Base-by-base conservation (phyloP, 1,284 basidiomycete genomes). In the Tilletia horrida region DNA sequence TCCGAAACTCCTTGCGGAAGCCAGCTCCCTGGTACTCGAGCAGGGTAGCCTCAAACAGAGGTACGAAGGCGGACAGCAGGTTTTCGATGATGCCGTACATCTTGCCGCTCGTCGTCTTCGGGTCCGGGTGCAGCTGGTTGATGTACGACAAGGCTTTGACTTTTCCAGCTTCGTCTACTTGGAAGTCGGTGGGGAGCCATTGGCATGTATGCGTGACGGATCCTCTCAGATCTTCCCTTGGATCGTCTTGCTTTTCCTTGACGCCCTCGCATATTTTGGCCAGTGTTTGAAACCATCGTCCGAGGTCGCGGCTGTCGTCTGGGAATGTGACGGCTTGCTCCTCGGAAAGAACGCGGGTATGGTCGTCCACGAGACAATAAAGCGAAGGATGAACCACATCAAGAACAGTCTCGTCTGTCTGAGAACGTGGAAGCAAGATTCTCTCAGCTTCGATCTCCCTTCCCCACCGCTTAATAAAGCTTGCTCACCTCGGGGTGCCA, bases 41-140 rank as follows among this genome's bases (percentile, higher is more conserved):
- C 9, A 88, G 81, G 9, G 84, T 82, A 64, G 84, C 84, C 67
- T 87, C 86, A 73, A 87, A 87, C 8, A 87, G 76, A 3, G 86
- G 86, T 7, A 87, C 71, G 62, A 84, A 84, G 0, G 70, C 69
- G 0, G 79, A 76, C 8, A 88, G 76, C 27, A 84, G 69, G 1
- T 63, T 64, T 65, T 83, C 82, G 29, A 87, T 78, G 21, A 75
- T 75, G 13, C 62, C 57, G 74, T 86, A 85, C 21, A 85, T 74
- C 1, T 71, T 48, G 0, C 67, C 67, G 27, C 70, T 67, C 23
- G 42, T 7, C n/a, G 11, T 25, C 18, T 21, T 40, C 45, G 83
- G 72, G 13, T 70, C 69, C 9, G 85, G 85, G 66, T 87, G 78
- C n/a, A 88, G 76, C 67, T 86, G 85, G 78, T 87, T 87, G 79